Percentiles rank a stretch among this genome's conserved stretches.
Evolutionary conservation across 345 rosid genomes (phyloP).

Genomic region (Eutrema heterophyllum): DNA sequence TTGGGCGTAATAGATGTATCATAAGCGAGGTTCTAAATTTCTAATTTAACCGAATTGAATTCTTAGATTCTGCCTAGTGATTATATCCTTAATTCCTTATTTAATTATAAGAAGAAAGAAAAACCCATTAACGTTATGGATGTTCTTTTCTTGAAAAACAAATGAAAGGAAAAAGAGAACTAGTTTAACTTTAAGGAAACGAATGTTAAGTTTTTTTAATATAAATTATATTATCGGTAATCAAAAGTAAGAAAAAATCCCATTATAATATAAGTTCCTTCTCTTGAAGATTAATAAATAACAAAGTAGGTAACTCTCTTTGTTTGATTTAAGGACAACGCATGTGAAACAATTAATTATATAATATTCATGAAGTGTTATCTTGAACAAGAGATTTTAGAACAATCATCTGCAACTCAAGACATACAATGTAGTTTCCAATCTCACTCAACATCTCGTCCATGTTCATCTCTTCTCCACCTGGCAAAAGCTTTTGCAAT

Average conservation of each 20-base stretch:
- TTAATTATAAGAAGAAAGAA: neutral
- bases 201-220: neutral
- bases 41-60: neutral
- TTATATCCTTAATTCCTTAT: neutral
- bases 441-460: conserved; percentile 33
- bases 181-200: neutral
- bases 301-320: neutral
- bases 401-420: conserved; percentile 37
- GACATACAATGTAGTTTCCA: conserved; percentile 42
- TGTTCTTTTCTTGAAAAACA: neutral
- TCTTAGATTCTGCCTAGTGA: neutral
- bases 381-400: conserved; percentile 28
- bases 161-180: neutral
- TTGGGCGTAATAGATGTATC: neutral
- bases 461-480: conserved; percentile 34
- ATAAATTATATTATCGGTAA: neutral
- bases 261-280: neutral
- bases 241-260: neutral
- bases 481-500: conserved; percentile 35
- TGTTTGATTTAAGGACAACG: neutral
- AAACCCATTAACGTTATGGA: neutral
- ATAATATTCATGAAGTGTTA: conserved; percentile 1
- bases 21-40: neutral
- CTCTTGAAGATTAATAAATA: neutral
- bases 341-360: neutral